Conservation (phyloP, 345 rosid genomes). For the thale cress (Arabidopsis thaliana) region DNA sequence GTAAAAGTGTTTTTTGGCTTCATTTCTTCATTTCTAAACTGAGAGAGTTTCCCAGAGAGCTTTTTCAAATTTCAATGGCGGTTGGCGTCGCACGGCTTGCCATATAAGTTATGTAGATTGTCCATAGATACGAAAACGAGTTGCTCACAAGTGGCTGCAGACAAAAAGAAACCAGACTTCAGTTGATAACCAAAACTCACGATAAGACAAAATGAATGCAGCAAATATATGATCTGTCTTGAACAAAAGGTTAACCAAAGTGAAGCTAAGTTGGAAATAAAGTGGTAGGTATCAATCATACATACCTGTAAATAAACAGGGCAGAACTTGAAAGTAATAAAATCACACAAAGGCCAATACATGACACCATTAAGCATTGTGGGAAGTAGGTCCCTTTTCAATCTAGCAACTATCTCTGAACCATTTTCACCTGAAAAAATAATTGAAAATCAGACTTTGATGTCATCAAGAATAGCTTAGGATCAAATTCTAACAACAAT, state of each 20-base stretch:
- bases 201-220: conserved; percentile 1
- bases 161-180: conserved; percentile 6
- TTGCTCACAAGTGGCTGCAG: conserved; percentile 89
- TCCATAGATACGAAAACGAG: conserved; percentile 91
- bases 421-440: conserved; percentile 68
- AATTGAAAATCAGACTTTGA: neutral
- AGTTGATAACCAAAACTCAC: neutral
- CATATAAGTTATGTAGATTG: conserved; percentile 86
- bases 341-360: conserved; percentile 98
- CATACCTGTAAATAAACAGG: conserved; percentile 92
- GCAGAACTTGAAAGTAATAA: conserved; percentile 78
- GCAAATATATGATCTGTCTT: neutral
- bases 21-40: conserved; percentile 6
- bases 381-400: conserved; percentile 81
- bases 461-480: neutral
- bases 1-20: conserved; percentile 5
- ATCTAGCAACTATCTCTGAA: conserved; percentile 69
- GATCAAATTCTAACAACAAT: neutral
- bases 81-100: conserved; percentile 69
- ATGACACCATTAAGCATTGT: conserved; percentile 72
- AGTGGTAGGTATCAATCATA: neutral
- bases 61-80: conserved; percentile 44
- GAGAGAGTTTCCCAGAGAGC: neutral
- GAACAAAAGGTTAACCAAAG: conserved; percentile 3
- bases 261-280: neutral